Conservation (phyloP, 2,329 filamentous ascomycete genomes). For the Exophiala lecanii-corni region DNA sequence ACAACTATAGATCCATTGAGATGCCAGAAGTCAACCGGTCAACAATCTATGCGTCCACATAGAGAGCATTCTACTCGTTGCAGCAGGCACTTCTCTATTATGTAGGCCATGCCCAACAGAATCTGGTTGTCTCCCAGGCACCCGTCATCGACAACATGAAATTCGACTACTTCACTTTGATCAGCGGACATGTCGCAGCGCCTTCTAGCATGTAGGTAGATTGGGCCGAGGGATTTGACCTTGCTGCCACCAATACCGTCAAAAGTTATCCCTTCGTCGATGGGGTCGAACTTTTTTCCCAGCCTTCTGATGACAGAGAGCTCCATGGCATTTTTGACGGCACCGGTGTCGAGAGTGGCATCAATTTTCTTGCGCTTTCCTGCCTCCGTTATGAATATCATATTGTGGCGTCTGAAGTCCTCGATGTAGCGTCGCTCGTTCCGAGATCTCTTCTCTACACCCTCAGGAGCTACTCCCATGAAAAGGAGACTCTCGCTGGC, state of each 20-base stretch:
- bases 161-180: not conserved
- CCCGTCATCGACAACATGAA: constrained; percentile 1
- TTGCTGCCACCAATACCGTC: not conserved
- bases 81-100: not conserved
- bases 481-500: no score
- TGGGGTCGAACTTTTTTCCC: not conserved
- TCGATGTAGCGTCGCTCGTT: no score
- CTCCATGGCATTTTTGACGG: not conserved
- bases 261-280: not conserved
- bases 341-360: not conserved
- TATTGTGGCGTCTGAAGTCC: no score
- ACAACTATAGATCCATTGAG: no score
- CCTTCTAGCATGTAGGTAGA: no score
- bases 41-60: not conserved
- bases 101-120: not conserved
- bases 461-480: no score
- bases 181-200: no score
- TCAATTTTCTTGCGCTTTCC: not conserved
- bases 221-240: not conserved
- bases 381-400: not conserved
- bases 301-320: not conserved
- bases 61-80: not conserved
- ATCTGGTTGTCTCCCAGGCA: not conserved
- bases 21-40: constrained; percentile 6
- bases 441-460: no score